Base-by-base conservation (phyloP, 2,329 filamentous ascomycete species). In the Colletotrichum theobromicola region DNA sequence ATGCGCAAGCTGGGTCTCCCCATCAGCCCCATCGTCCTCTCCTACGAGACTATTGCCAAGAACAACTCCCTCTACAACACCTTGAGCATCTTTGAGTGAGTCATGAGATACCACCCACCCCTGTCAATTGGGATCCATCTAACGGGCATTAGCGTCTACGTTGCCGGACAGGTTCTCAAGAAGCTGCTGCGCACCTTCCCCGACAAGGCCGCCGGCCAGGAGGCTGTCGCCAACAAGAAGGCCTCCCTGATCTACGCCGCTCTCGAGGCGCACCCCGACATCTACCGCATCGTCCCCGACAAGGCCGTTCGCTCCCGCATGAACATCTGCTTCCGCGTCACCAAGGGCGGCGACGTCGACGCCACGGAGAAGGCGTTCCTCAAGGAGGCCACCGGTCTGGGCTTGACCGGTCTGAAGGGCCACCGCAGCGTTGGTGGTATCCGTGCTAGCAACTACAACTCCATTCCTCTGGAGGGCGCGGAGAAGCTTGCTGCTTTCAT, bases 21-120 rank as follows among this genome's bases (percentile, higher is more conserved):
- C 2, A 90, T 97, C 53, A 92, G 93, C 1, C 95, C 96, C 4
- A 90, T 94, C 21, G 90, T 98, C 57, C 87, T 98, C 62, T 91
- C 94, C 77, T 98, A 96, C 81, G 93, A 95, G 76, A 95, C 91
- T 0, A 93, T 97, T 77, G 93, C 94, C 53, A 97, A 97, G 88
- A 97, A 97, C 86, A 97, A 98, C 87, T 97, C 94, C 79, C 89
- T 98, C 32, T 98, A 98, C 87, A 98, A 98, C 85, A 98, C 96
- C 0, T 87, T 98, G 13, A 96, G 95, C 80, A 98, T 98, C 80
- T 98, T 98, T 80, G 96, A 91, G 90, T 92, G 83, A 81, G 89
- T 85, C n/a, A 5, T 16, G 57, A 61, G 57, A 61, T 34, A 62
- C 57, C 4, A 46, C 57, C 34, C 5, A 10, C 7, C 60, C 16